phyloP scores from a whole-genome alignment of 1,139 yeast genomes.

The Hyphopichia buzzinii region DNA sequence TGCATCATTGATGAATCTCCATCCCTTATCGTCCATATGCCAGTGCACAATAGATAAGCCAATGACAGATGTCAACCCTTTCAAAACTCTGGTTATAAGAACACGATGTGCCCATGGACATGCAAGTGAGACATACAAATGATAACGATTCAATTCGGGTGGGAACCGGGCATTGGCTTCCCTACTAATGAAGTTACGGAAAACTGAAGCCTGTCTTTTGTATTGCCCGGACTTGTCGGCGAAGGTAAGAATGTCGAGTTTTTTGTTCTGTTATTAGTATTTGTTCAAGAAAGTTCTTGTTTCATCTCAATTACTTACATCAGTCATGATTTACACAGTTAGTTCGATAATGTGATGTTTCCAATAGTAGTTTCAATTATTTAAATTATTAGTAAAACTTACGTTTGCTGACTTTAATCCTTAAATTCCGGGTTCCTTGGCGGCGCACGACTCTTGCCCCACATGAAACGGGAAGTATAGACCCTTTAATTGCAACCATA shows the following conservation, averaged over 20 bases:
- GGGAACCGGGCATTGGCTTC: slow-evolving; percentile 61
- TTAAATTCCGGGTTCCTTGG: too few relatives aligned
- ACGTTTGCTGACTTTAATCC: too few relatives aligned
- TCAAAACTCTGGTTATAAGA: slow-evolving; percentile 69
- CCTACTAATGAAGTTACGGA: slow-evolving; percentile 59
- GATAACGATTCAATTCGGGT: slow-evolving; percentile 81
- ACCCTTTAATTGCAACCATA: too few relatives aligned
- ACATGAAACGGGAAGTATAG: too few relatives aligned
- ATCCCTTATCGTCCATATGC: slow-evolving; percentile 81
- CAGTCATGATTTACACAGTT: neutral
- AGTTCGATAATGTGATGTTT: too few relatives aligned
- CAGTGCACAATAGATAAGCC: slow-evolving; percentile 83
- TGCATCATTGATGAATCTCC: slow-evolving; percentile 61
- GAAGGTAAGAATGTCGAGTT: slow-evolving; percentile 31
- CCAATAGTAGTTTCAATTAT: too few relatives aligned
- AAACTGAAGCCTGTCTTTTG: slow-evolving; percentile 46
- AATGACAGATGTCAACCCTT: slow-evolving; percentile 65
- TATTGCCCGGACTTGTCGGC: slow-evolving; percentile 54
- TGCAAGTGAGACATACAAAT: slow-evolving; percentile 81
- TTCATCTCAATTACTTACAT: neutral
- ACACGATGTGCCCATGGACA: slow-evolving; percentile 98
- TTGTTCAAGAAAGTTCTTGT: neutral
- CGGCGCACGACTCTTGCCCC: too few relatives aligned
- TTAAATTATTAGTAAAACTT: too few relatives aligned
- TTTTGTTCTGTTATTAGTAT: neutral